Percentiles rank a stretch among this genome's conserved stretches.
These are phyloP conservation scores for Candida easanensis DNA, from an alignment of 805 yeast species.

Conservation along the genomic window DNA sequence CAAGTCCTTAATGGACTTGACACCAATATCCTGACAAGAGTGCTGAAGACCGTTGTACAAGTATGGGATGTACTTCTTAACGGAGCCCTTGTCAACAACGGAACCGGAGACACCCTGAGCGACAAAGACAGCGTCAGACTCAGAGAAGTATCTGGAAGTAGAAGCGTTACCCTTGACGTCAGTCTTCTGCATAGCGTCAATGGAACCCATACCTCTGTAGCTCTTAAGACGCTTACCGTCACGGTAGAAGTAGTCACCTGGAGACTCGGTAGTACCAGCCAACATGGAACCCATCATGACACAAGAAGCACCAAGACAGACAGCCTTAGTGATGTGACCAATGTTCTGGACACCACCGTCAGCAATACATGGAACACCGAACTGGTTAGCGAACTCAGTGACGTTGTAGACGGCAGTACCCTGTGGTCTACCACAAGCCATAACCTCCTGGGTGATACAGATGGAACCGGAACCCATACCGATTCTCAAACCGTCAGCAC, in stretches of 20 bases:
- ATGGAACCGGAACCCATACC: constrained; percentile 99
- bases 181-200: constrained; percentile 96
- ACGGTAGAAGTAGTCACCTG: constrained; percentile 96
- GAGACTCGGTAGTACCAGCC: constrained; percentile 98
- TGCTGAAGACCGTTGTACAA: constrained; percentile 94
- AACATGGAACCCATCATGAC: constrained; percentile 99
- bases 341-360: constrained; percentile 99
- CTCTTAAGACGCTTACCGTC: constrained; percentile 97
- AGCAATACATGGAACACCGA: constrained; percentile 98
- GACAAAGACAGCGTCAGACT: constrained; percentile 89
- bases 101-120: constrained; percentile 99
- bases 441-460: constrained; percentile 98
- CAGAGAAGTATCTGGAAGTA: constrained; percentile 96
- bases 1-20: constrained; percentile 59
- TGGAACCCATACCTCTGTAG: constrained; percentile 99
- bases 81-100: constrained; percentile 94
- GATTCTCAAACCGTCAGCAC: constrained; percentile 97
- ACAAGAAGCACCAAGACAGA: constrained; percentile 93
- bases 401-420: constrained; percentile 98
- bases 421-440: constrained; percentile 99
- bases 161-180: constrained; percentile 91
- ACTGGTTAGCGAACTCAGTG: constrained; percentile 87
- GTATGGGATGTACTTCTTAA: constrained; percentile 92
- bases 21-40: constrained; percentile 98
- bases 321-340: constrained; percentile 96